Percentiles rank a stretch among this genome's conserved stretches.
These are phyloP conservation scores for Neurospora crassa DNA, from an alignment of 2,329 filamentous ascomycete genomes.

Conservation along the genomic window DNA sequence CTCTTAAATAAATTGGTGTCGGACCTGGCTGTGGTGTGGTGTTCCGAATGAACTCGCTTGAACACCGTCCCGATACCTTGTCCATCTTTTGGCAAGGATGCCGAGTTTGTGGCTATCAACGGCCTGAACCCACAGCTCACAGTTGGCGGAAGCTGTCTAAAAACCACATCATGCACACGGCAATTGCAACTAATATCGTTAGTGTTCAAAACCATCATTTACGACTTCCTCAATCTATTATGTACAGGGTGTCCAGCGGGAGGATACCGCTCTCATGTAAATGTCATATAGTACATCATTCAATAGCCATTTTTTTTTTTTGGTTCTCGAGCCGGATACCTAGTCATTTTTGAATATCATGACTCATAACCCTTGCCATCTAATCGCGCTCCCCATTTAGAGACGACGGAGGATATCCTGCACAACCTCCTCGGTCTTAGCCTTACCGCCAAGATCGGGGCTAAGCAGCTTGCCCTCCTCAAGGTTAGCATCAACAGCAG, in stretches of 20 bases:
- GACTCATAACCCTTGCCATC: background rate
- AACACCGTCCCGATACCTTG: no score
- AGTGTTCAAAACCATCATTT: background rate
- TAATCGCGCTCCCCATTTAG: slow-evolving; percentile 32
- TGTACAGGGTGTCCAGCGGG: slow-evolving; percentile 7
- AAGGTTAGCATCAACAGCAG: slow-evolving; percentile 82
- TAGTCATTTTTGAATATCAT: background rate
- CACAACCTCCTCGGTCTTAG: slow-evolving; percentile 77
- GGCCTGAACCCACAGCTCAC: background rate
- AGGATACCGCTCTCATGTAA: slow-evolving; percentile 1
- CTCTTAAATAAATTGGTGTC: background rate
- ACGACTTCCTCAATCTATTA: background rate
- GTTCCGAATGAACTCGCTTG: no score
- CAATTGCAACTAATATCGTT: background rate
- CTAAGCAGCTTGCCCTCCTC: slow-evolving; percentile 73
- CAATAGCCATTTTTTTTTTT: background rate
- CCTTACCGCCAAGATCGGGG: slow-evolving; percentile 83
- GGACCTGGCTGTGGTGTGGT: no score
- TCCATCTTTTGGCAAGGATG: no score
- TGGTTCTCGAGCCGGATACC: background rate
- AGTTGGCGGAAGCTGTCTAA: background rate
- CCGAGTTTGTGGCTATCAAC: no score
- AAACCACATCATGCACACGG: background rate
- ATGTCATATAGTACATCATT: background rate
- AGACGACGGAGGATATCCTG: slow-evolving; percentile 77